Percentiles rank a stretch among this genome's conserved stretches.
These are phyloP conservation scores for Lipomyces mesembrius DNA, from an alignment of 805 yeast genomes.

Conservation along the genomic window DNA sequence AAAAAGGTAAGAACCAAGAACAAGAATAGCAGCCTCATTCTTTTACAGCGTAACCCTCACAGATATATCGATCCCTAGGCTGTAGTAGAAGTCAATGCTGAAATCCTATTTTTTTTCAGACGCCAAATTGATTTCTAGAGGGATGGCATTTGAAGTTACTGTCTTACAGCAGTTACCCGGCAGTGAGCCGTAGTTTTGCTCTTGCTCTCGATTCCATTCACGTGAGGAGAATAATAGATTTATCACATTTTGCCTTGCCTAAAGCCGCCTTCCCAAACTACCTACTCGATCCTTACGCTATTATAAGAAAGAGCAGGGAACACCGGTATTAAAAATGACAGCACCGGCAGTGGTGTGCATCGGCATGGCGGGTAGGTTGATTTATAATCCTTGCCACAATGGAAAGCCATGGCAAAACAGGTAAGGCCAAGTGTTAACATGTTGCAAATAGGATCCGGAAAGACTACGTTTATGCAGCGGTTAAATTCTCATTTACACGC, in stretches of 20 bases:
- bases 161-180: not conserved
- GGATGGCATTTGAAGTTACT: not conserved
- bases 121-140: too few relatives aligned
- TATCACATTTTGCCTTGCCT: not conserved
- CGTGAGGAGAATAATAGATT: not conserved
- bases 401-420: not conserved
- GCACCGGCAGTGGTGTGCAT: conserved; percentile 54
- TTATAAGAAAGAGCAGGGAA: not conserved
- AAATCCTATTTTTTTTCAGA: too few relatives aligned
- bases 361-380: conserved; percentile 53
- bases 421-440: not conserved
- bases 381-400: not conserved
- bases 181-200: not conserved
- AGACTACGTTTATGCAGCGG: conserved; percentile 96
- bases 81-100: too few relatives aligned
- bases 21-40: conserved; percentile 11
- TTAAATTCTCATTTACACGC: conserved; percentile 85
- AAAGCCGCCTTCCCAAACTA: not conserved
- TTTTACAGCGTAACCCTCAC: not conserved
- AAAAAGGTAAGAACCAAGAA: conserved; percentile 9
- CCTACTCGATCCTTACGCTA: not conserved
- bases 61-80: not conserved
- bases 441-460: conserved; percentile 67
- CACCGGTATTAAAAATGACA: conserved; percentile 38
- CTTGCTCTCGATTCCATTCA: too few relatives aligned